These are phyloP conservation scores for Diplodia seriata DNA, from an alignment of 2,329 filamentous ascomycete species.

Conservation along the genomic window DNA sequence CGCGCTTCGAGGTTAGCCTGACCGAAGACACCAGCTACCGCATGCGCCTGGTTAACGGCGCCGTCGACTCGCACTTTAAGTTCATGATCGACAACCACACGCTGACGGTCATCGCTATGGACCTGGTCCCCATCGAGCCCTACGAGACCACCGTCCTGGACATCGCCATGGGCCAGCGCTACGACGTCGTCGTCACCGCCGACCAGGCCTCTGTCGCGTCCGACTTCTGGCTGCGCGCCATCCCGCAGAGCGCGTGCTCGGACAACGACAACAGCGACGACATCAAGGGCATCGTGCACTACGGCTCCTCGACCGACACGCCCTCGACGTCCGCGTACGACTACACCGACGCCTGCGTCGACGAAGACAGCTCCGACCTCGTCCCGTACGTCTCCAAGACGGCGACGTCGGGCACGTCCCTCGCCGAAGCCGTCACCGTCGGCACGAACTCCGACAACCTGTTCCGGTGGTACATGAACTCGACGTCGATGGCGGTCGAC, in stretches of 20 bases:
- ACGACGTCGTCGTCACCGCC: conserved; percentile 50
- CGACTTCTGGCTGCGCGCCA: conserved; percentile 33
- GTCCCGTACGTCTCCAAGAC: conserved; percentile 47
- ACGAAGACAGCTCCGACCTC: conserved; percentile 38
- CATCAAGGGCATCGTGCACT: conserved; percentile 32
- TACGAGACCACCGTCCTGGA: conserved; percentile 43
- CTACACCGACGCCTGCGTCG: conserved; percentile 30
- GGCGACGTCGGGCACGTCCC: conserved; percentile 9
- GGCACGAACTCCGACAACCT: conserved; percentile 36
- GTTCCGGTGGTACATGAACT: conserved; percentile 52
- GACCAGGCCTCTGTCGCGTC: conserved; percentile 38
- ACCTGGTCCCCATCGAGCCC: conserved; percentile 53
- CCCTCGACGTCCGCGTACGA: conserved; percentile 20
- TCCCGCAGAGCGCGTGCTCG: conserved; percentile 28
- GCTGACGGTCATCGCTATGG: conserved; percentile 53
- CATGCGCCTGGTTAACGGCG: conserved; percentile 64
- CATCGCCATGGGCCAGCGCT: conserved; percentile 48
- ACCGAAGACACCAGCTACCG: conserved; percentile 61
- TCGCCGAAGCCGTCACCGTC: conserved; percentile 27
- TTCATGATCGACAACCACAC: conserved; percentile 50
- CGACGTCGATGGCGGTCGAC: conserved; percentile 45
- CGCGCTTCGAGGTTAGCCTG: conserved; percentile 43
- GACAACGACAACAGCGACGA: conserved; percentile 31
- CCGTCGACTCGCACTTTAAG: conserved; percentile 43
- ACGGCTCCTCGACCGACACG: conserved; percentile 17